phyloP scores from a whole-genome alignment of 352 stramenopile species.

The Globisporangium camurandrum region DNA sequence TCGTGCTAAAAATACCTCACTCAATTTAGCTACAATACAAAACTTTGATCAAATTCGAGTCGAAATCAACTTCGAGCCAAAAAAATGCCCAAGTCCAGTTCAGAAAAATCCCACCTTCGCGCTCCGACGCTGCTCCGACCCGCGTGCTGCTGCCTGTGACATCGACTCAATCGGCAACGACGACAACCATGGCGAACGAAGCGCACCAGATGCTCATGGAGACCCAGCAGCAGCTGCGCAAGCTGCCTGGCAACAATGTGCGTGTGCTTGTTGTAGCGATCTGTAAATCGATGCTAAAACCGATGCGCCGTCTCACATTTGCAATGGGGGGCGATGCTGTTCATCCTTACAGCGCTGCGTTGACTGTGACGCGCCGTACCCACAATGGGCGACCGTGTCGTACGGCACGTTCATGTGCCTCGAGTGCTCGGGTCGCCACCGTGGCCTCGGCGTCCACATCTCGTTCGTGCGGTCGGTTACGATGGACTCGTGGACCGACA shows the following conservation, averaged over 20 bases:
- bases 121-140: too few species aligned
- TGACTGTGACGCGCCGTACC: constrained; percentile 92
- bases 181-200: constrained; percentile 19
- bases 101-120: too few species aligned
- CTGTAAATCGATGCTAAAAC: too few species aligned
- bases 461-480: constrained; percentile 88
- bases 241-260: constrained; percentile 80
- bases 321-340: too few species aligned
- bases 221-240: constrained; percentile 79
- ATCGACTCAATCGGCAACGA: too few species aligned
- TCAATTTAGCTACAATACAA: too few species aligned
- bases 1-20: too few species aligned
- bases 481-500: constrained; percentile 86
- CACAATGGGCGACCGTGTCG: constrained; percentile 91
- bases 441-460: constrained; percentile 89
- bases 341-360: constrained; percentile 67
- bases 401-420: constrained; percentile 96
- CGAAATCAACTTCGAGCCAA: too few species aligned
- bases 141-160: too few species aligned
- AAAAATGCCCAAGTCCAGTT: too few species aligned
- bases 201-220: constrained; percentile 81
- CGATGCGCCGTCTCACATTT: not conserved
- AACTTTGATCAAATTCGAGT: too few species aligned
- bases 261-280: constrained; percentile 13
- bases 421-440: constrained; percentile 90